Base-by-base conservation (phyloP, 2,329 filamentous ascomycete genomes). In the Talaromyces sp. region DNA sequence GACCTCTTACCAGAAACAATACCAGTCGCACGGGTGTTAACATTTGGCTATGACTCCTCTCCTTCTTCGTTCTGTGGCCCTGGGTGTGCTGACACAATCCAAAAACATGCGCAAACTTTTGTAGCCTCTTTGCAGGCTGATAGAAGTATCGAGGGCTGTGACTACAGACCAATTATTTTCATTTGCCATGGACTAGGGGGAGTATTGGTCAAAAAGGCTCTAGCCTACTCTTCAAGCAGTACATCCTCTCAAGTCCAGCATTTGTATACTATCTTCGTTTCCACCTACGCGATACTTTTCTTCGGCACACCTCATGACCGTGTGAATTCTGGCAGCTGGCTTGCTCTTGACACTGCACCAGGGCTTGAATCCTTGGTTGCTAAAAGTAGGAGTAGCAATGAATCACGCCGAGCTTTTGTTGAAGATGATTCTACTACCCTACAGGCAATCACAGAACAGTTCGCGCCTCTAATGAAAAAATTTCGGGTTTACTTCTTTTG, bases 361-460 rank as follows among this genome's bases (percentile, higher is more conserved):
- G 1, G 37, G 11, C 25, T n/a, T 17, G 37, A 17, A 59, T 27
- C 11, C 25, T 22, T 13, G 15, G 37, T 25, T 71, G 84, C 83
- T 1, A n/a, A 15, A 39, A 39, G 15, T 5, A 17, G 39, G 39
- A 43, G 15, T 17, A 43, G 17, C 39, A 17, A 43, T 9, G 73
- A 87, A 13, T 78, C 19, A 39, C 11, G 33, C 19, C 33, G 27
- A 33, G 8, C 8, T 19, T 10, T 19, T n/a, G 15, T 15, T 9
- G 54, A 83, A 63, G 79, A 80, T 63, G 80, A 74, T 22, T 79
- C 75, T 5, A 75, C 78, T 57, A 72, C 70, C 15, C 66, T 78
- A 25, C 74, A 77, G 67, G 73, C 75, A 52, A 75, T 78, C 66
- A 77, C 73, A 9, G 75, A 75, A 62, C 67, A 73, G 52, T 78